A percentile compares a stretch with the other conserved stretches of the same genome.
phyloP scores from a whole-genome alignment of 345 rosid genomes.

The Gossypium mustelinum region DNA sequence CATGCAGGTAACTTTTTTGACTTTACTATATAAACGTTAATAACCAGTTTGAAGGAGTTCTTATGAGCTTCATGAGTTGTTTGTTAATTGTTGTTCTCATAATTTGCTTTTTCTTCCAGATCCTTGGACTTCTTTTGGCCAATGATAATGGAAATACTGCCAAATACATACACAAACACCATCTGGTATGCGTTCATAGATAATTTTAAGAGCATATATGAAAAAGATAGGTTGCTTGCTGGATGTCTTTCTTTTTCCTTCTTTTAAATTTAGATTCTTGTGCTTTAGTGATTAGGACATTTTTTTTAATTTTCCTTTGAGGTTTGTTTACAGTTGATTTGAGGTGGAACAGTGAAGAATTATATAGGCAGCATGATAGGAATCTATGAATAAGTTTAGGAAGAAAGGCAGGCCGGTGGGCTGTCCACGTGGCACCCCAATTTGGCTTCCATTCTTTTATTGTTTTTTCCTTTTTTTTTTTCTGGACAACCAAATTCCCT shows the following conservation, averaged over 20 bases:
- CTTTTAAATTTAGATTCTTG: background rate
- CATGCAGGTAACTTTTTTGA: conserved; percentile 67
- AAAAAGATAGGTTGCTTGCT: background rate
- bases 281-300: background rate
- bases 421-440: too few relatives aligned
- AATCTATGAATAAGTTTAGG: background rate
- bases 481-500: too few relatives aligned
- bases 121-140: conserved; percentile 90
- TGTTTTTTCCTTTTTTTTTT: too few relatives aligned
- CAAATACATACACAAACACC: conserved; percentile 81
- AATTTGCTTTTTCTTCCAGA: conserved; percentile 40
- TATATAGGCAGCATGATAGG: background rate
- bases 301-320: background rate
- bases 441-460: too few relatives aligned
- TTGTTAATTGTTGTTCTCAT: conserved; percentile 12
- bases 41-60: background rate
- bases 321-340: conserved; percentile 8
- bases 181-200: conserved; percentile 63
- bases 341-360: background rate
- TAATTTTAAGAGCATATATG: conserved; percentile 8
- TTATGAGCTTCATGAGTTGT: conserved; percentile 17
- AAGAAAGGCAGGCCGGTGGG: too few relatives aligned
- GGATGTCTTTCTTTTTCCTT: background rate
- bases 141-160: conserved; percentile 96
- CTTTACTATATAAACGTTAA: background rate